Percentiles rank a stretch among this genome's conserved stretches.
phyloP scores from a whole-genome alignment of 2,329 filamentous ascomycete species.

The Colletotrichum euphorbiae region DNA sequence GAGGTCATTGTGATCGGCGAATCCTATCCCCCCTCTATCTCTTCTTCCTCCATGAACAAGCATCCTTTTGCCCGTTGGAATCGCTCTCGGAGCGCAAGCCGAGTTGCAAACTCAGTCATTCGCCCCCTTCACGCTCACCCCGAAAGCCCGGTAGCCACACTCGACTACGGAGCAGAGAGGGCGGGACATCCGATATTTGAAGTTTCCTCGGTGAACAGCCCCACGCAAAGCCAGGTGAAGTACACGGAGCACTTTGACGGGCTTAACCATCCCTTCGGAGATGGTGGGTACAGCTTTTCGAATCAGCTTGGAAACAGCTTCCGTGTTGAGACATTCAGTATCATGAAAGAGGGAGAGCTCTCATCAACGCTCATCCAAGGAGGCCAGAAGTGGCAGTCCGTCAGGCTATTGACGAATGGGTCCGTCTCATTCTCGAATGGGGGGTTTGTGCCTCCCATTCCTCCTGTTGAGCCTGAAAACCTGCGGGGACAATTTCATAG shows the following conservation, averaged over 20 bases:
- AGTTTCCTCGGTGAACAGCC: conserved; percentile 42
- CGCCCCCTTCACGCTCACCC: conserved; percentile 12
- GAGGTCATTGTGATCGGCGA: neutral
- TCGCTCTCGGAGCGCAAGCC: neutral
- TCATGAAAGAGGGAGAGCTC: conserved; percentile 46
- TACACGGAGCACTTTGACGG: conserved; percentile 50
- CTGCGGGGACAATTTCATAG: conserved; percentile 47
- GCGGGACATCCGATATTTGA: conserved; percentile 50
- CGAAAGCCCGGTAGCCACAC: conserved; percentile 39
- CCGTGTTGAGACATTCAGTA: conserved; percentile 53
- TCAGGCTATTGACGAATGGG: conserved; percentile 50
- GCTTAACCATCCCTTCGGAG: conserved; percentile 44
- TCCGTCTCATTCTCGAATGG: conserved; percentile 47
- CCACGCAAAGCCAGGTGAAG: conserved; percentile 50
- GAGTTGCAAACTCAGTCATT: conserved; percentile 7
- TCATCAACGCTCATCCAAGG: conserved; percentile 53
- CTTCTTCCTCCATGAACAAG: neutral
- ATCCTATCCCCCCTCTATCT: neutral
- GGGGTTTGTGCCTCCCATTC: conserved; percentile 48
- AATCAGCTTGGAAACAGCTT: conserved; percentile 49
- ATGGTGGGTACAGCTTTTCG: conserved; percentile 47
- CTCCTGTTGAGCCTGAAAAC: conserved; percentile 40
- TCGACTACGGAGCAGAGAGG: conserved; percentile 49
- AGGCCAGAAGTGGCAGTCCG: conserved; percentile 54
- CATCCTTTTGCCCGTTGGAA: conserved; percentile 1